Evolutionary conservation across 2,329 filamentous ascomycete genomes (phyloP).

Genomic region (Fusarium pseudograminearum): DNA sequence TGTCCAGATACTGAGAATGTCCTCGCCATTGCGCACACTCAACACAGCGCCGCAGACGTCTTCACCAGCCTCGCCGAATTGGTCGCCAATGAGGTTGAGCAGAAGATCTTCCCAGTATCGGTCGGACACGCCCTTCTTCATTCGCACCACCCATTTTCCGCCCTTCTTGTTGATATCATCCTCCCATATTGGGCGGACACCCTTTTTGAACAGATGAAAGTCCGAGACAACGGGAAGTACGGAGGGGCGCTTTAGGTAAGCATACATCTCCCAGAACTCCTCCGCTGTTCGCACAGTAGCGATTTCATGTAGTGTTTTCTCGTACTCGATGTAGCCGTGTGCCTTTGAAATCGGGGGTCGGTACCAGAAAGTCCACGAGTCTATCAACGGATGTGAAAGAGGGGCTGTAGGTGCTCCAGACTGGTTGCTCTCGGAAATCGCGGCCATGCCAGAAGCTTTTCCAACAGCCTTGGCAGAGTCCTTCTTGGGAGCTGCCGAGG

Average conservation of each 20-base stretch:
- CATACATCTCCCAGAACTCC: slow-evolving; percentile 91
- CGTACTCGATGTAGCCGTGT: slow-evolving; percentile 87
- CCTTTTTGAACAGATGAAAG: slow-evolving; percentile 98
- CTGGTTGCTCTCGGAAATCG: slow-evolving; percentile 59
- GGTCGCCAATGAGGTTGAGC: slow-evolving; percentile 90
- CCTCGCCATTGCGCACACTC: slow-evolving; percentile 93
- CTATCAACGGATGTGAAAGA: slow-evolving; percentile 72
- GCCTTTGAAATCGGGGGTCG: slow-evolving; percentile 96
- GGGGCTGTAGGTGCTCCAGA: slow-evolving; percentile 55
- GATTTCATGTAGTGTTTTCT: slow-evolving; percentile 92
- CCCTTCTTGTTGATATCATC: slow-evolving; percentile 96
- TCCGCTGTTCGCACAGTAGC: slow-evolving; percentile 85
- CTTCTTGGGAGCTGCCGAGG: slow-evolving; percentile 56
- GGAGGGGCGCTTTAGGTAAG: slow-evolving; percentile 90
- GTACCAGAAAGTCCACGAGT: slow-evolving; percentile 97
- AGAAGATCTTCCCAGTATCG: slow-evolving; percentile 97
- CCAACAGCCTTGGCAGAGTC: slow-evolving; percentile 49
- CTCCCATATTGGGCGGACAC: slow-evolving; percentile 97
- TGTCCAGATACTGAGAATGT: slow-evolving; percentile 98
- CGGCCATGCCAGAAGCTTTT: slow-evolving; percentile 56
- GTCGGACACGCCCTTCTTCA: slow-evolving; percentile 98
- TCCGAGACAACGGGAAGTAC: slow-evolving; percentile 91
- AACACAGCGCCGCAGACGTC: slow-evolving; percentile 96
- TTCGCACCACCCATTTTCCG: slow-evolving; percentile 95
- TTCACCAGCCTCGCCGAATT: slow-evolving; percentile 91